Conservation (phyloP, 805 yeast species). For the Saccharomyces jurei region DNA sequence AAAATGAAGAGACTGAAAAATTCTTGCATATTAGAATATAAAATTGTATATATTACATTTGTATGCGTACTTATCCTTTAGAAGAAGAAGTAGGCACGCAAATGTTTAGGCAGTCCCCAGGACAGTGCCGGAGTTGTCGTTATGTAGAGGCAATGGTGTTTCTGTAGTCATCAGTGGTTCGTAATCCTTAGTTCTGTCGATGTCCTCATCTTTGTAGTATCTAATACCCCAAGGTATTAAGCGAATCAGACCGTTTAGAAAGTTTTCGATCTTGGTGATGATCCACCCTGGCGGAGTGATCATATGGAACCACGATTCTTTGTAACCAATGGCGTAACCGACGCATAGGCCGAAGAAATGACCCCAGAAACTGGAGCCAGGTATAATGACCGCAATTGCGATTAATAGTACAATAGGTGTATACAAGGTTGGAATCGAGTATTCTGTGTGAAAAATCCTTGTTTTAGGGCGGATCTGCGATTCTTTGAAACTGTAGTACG, state of each 20-base stretch:
- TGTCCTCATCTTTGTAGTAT: conserved; percentile 50
- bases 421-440: conserved; percentile 49
- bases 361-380: conserved; percentile 65
- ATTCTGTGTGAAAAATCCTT: conserved; percentile 32
- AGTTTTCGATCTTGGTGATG: conserved; percentile 56
- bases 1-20: neutral
- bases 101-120: conserved; percentile 4
- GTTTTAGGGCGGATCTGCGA: conserved; percentile 35
- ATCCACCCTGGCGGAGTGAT: conserved; percentile 59
- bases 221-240: conserved; percentile 42
- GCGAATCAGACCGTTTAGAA: conserved; percentile 42
- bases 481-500: conserved; percentile 49
- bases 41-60: neutral
- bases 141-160: conserved; percentile 12
- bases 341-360: conserved; percentile 59
- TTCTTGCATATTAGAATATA: neutral
- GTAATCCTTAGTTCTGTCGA: conserved; percentile 31
- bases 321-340: conserved; percentile 54
- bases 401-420: conserved; percentile 50
- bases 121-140: conserved; percentile 3
- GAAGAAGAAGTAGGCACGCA: neutral
- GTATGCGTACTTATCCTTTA: neutral
- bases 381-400: conserved; percentile 44
- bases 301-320: conserved; percentile 43
- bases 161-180: conserved; percentile 3